Evolutionary conservation across 225 moss, liverwort and hornwort genomes (phyloP), one percentile per base, ranked within the genome.

Genomic region (Thuidium tamariscinum): DNA sequence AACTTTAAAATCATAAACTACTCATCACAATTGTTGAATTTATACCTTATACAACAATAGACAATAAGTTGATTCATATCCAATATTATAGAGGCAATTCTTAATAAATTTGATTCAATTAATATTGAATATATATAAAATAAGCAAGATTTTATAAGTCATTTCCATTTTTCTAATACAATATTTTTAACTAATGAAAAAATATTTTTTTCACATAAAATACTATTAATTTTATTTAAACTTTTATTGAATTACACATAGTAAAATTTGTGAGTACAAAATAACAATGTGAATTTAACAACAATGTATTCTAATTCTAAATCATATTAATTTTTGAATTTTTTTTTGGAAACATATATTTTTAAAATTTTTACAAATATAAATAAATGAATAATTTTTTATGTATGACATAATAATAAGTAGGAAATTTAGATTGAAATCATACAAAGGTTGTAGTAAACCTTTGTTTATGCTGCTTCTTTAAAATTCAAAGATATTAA

Each of bases 391-490:
- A 2, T 21, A 7, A 32, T 8, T 11, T 10, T 8, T 12, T 7
- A 20, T 7, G 0, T 7, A 34, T 34, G 5, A 22, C 1, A 34
- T 34, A 3, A 52, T 8, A 1, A 74, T 51, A 51, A 12, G 0
- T 8, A 52, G 8, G 1, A 14, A 34, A 41, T 7, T 73, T 12
- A 19, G 48, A 19, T 0, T 49, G 0, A 42, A 20, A 0, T 13
- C 5, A 13, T 20, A 2, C 22, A 0, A 3, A 52, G 62, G 5
- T n/a, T n/a, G n/a, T n/a, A n/a, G n/a, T n/a, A n/a, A n/a, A n/a
- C n/a, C n/a, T n/a, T n/a, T n/a, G n/a, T n/a, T n/a, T n/a, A n/a
- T n/a, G n/a, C 19, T 21, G 52, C 3, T 52, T 62, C 2, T 39
- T 62, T 74, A 7, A 19, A 59, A 79, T 8, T 79, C 1, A 12